A percentile compares a stretch with the other conserved stretches of the same genome.
These are phyloP conservation scores for Vicia faba DNA, from an alignment of 306 rosid genomes.

Conservation along the genomic window DNA sequence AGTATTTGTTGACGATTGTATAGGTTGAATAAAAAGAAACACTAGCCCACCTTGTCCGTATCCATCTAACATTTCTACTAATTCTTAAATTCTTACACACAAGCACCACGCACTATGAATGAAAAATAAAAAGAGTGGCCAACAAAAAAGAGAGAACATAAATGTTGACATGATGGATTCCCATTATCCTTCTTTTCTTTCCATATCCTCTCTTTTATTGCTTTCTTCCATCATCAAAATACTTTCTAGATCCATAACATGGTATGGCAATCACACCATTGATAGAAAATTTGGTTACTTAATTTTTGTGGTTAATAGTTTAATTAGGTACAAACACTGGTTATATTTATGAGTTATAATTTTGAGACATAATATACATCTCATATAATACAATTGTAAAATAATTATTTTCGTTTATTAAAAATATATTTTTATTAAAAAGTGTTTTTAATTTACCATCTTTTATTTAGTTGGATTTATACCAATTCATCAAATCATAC, in stretches of 20 bases:
- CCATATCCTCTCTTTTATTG: constrained; percentile 3
- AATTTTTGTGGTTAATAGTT: background rate
- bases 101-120: constrained; percentile 50
- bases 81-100: constrained; percentile 45
- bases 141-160: constrained; percentile 49
- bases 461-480: too few species aligned
- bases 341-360: too few species aligned
- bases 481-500: too few species aligned
- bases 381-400: too few species aligned
- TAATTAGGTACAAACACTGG: background rate
- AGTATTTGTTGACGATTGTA: constrained; percentile 28
- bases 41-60: constrained; percentile 56
- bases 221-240: constrained; percentile 13
- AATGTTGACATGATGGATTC: constrained; percentile 47
- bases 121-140: constrained; percentile 49
- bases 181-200: constrained; percentile 13
- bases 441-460: too few species aligned
- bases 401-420: too few species aligned
- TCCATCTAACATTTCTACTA: constrained; percentile 54
- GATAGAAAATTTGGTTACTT: background rate
- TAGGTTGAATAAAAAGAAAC: constrained; percentile 50
- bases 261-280: background rate
- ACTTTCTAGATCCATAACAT: constrained; percentile 5
- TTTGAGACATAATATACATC: too few species aligned
- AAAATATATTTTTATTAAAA: too few species aligned